Evolutionary conservation across 2,329 filamentous ascomycete species (phyloP).

Genomic region (Apiospora kogelbergensis): DNA sequence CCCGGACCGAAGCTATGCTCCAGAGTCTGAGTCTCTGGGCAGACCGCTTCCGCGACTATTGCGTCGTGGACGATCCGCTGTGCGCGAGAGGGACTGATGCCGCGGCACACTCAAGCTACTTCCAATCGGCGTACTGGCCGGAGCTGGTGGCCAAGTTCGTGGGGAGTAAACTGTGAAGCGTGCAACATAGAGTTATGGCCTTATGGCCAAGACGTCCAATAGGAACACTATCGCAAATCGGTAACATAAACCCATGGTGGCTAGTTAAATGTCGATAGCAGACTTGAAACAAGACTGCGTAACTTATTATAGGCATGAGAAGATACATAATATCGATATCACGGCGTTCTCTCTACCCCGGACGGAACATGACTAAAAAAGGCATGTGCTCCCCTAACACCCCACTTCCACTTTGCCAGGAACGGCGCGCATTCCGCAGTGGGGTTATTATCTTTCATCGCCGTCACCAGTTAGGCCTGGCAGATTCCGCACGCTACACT

Average conservation of each 20-base stretch:
- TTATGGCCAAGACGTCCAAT: too few relatives aligned
- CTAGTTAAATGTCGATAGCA: too few relatives aligned
- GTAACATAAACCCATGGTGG: too few relatives aligned
- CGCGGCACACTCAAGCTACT: slow-evolving; percentile 7
- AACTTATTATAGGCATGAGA: too few relatives aligned
- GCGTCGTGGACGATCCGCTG: not conserved
- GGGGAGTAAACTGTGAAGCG: not conserved
- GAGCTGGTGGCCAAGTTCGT: not conserved
- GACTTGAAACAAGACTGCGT: not conserved
- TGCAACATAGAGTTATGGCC: not conserved
- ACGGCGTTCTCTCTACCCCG: not conserved
- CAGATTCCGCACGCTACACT: not conserved
- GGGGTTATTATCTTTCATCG: not conserved
- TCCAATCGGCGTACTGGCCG: not conserved
- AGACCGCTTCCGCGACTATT: slow-evolving; percentile 7
- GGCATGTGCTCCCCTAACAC: not conserved
- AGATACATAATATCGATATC: not conserved
- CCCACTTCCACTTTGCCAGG: too few relatives aligned
- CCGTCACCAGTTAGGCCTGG: not conserved
- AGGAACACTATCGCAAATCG: too few relatives aligned
- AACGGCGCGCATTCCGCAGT: slow-evolving; percentile 5
- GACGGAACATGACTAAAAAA: not conserved
- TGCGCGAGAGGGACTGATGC: not conserved
- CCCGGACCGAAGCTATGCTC: not conserved
- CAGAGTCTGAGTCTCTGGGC: not conserved